A percentile compares a stretch with the other conserved stretches of the same genome.
Evolutionary conservation across 169 alveolate genomes (phyloP).

Genomic region (Condylostoma magnum): DNA sequence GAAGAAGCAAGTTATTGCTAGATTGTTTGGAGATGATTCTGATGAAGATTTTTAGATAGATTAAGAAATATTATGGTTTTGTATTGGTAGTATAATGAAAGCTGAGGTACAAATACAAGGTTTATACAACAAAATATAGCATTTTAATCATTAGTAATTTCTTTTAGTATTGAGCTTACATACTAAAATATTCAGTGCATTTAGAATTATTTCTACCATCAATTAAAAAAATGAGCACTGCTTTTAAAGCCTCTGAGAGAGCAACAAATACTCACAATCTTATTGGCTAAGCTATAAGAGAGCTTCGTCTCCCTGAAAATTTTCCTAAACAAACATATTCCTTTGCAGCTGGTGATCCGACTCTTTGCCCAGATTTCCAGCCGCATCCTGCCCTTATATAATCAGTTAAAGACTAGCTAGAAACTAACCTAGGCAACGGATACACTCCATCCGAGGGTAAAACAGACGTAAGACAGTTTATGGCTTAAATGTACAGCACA

Average conservation of each 20-base stretch:
- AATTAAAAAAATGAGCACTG: too few species aligned
- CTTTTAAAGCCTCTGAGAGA: too few species aligned
- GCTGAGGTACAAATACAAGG: too few species aligned
- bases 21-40: conserved; percentile 6
- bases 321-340: neutral
- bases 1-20: neutral
- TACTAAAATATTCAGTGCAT: too few species aligned
- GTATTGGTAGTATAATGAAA: too few species aligned
- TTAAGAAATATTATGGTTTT: too few species aligned
- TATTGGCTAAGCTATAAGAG: neutral
- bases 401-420: neutral
- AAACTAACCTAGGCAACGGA: neutral
- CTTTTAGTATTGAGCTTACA: too few species aligned
- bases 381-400: neutral
- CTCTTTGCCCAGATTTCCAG: neutral
- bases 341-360: conserved; percentile 13
- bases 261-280: conserved; percentile 19
- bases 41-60: too few species aligned
- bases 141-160: too few species aligned
- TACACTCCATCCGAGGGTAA: conserved; percentile 30
- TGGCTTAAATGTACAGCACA: conserved; percentile 48
- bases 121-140: too few species aligned
- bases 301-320: conserved; percentile 10
- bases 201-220: too few species aligned
- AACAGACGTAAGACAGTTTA: conserved; percentile 45